A percentile compares a stretch with the other conserved stretches of the same genome.
Conservation (phyloP, 306 rosid species). For the Cucurbita maxima region DNA sequence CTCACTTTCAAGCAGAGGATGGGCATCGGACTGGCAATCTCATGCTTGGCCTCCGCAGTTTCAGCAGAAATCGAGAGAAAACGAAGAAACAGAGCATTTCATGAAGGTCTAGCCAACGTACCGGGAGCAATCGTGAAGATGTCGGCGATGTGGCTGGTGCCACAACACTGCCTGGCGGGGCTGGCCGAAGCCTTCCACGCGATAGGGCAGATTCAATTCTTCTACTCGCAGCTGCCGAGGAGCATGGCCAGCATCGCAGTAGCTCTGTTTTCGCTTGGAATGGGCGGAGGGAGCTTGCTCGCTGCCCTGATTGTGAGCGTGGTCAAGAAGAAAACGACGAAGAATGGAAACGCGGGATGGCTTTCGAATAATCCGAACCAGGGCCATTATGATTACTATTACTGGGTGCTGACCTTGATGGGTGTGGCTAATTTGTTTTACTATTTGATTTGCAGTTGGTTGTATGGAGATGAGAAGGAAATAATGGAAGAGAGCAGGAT, state of each 20-base stretch:
- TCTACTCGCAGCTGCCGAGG: slow-evolving; percentile 57
- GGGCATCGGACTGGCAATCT: slow-evolving; percentile 38
- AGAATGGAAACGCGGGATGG: slow-evolving; percentile 36
- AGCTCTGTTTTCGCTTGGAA: slow-evolving; percentile 30
- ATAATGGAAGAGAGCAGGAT: neutral
- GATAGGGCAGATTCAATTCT: slow-evolving; percentile 65
- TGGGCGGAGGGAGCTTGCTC: slow-evolving; percentile 38
- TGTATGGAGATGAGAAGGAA: slow-evolving; percentile 26
- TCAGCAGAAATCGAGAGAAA: slow-evolving; percentile 40
- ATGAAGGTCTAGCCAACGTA: slow-evolving; percentile 21
- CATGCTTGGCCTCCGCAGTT: slow-evolving; percentile 26
- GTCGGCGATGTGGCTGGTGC: slow-evolving; percentile 69
- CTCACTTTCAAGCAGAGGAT: slow-evolving; percentile 30
- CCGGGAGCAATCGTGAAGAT: slow-evolving; percentile 24
- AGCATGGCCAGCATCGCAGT: slow-evolving; percentile 62
- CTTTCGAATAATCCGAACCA: slow-evolving; percentile 29
- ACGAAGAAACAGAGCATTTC: slow-evolving; percentile 35
- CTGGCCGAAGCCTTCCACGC: slow-evolving; percentile 52
- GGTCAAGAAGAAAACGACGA: slow-evolving; percentile 18
- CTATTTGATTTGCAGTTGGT: slow-evolving; percentile 41
- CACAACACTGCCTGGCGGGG: slow-evolving; percentile 47
- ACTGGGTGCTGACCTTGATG: slow-evolving; percentile 26
- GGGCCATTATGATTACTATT: slow-evolving; percentile 64
- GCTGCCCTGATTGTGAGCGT: slow-evolving; percentile 28
- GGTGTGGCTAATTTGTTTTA: slow-evolving; percentile 36